Base-by-base conservation (phyloP, 78 protist species). In the Tieghemostelium lacteum region DNA sequence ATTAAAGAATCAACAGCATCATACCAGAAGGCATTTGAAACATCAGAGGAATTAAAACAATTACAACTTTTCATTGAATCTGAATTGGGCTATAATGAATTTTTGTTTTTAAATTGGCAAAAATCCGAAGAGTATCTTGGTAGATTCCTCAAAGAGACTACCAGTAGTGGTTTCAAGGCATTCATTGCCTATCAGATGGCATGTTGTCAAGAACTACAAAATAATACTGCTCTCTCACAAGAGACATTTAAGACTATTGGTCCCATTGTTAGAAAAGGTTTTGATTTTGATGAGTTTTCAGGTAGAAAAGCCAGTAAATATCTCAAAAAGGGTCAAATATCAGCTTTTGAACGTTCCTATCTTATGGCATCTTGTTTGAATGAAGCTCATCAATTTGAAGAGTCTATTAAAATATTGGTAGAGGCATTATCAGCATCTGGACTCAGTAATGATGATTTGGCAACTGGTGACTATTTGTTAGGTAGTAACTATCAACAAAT, bases 11-110 rank as follows among this genome's bases (percentile, higher is more conserved):
- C 78, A 19, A 54, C 91, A 29, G 72, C 7, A 8, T 28, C 34
- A 1, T 83, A 83, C 31, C 29, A 24, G 16, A 83, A 40, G 14
- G 76, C 91, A 22, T 50, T 62, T 37, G 63, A 83, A 17, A 83
- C 57, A 28, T 67, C 77, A 37, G 24, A 57, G 16, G 63, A 83
- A 58, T 33, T 83, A 19, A 83, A 83, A 45, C 91, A 83, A 58
- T n/a, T 83, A 14, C 91, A 83, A 58, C 39, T 83, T 24, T 83
- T 83, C 22, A 54, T 83, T 20, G 91, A 83, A 31, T 83, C 91
- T 0, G 91, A 83, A 17, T 60, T 83, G 91, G 91, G 91, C 8
- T 83, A 83, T n/a, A 83, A 83, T 45, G 91, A 83, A 60, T 83
- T 83, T 50, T 69, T 83, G 28, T 69, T 69, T 83, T 42, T 83